phyloP scores from a whole-genome alignment of 768 basidiomycete genomes.

The Sarcomyxa edulis region DNA sequence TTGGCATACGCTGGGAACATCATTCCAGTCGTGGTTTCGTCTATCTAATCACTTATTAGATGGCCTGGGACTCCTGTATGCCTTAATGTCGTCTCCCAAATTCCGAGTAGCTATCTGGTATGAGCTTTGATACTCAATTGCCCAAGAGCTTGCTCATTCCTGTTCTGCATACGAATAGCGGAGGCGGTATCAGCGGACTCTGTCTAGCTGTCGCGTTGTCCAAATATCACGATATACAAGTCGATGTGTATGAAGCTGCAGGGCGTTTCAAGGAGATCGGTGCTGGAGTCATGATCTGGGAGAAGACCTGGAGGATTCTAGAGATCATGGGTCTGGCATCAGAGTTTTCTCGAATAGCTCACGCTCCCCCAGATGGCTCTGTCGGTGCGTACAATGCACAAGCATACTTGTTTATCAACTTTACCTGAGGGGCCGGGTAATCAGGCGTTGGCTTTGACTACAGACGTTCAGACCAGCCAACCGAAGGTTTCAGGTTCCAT shows the following conservation, averaged over 20 bases:
- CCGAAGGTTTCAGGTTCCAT: constrained; percentile 35
- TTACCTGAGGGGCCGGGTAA: background rate
- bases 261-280: constrained; percentile 44
- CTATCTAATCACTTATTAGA: too few species aligned
- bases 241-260: constrained; percentile 44
- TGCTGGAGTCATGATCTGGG: constrained; percentile 43
- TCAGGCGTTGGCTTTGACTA: constrained; percentile 41
- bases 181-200: constrained; percentile 37
- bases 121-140: constrained; percentile 1
- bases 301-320: constrained; percentile 39
- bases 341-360: constrained; percentile 26
- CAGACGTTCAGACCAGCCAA: constrained; percentile 34
- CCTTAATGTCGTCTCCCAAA: background rate
- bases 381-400: constrained; percentile 13
- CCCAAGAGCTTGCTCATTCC: background rate
- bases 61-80: too few species aligned
- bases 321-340: constrained; percentile 32
- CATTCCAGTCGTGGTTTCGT: too few species aligned
- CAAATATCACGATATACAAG: constrained; percentile 25
- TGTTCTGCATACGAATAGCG: constrained; percentile 14
- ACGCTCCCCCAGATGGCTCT: constrained; percentile 26
- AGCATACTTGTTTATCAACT: background rate
- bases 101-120: constrained; percentile 32
- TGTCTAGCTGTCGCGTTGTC: constrained; percentile 35
- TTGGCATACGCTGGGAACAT: too few species aligned